Conservation (phyloP, 495 filamentous ascomycete species). For the Penicillium subrubescens region DNA sequence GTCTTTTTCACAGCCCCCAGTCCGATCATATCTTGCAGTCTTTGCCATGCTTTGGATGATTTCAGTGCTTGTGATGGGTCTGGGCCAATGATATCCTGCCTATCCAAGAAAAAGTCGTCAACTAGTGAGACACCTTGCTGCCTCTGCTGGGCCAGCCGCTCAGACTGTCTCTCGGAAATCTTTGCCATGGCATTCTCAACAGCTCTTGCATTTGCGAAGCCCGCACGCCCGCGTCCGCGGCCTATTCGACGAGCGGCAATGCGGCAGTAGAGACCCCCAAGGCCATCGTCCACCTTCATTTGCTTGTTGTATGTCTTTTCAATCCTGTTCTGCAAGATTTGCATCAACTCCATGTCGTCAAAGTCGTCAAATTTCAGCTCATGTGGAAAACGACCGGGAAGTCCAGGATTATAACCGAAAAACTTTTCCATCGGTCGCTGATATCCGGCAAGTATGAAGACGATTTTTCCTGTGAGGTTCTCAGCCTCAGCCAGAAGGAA, state of each 20-base stretch:
- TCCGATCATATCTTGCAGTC: conserved; percentile 62
- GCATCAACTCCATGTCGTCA: conserved; percentile 61
- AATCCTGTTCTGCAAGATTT: conserved; percentile 58
- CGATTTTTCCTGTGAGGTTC: too few species aligned
- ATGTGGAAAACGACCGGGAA: conserved; percentile 71
- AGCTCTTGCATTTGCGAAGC: too few species aligned
- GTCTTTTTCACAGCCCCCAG: conserved; percentile 64
- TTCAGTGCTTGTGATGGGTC: conserved; percentile 58
- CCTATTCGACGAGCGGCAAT: conserved; percentile 53
- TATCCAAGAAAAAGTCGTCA: conserved; percentile 56
- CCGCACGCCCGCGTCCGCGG: too few species aligned
- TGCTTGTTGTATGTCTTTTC: conserved; percentile 26
- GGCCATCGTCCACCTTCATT: conserved; percentile 53
- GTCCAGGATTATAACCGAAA: conserved; percentile 24
- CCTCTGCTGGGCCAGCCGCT: conserved; percentile 51
- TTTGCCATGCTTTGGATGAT: conserved; percentile 56
- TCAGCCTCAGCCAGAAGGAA: conserved; percentile 61
- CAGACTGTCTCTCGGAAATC: conserved; percentile 60
- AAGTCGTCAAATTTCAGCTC: conserved; percentile 71
- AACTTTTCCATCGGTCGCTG: too few species aligned
- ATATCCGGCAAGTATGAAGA: too few species aligned
- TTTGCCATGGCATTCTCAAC: conserved; percentile 56
- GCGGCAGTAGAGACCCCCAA: conserved; percentile 63
- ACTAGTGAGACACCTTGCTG: conserved; percentile 18
- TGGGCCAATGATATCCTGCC: conserved; percentile 67